A percentile compares a stretch with the other conserved stretches of the same genome.
Evolutionary conservation across 129 eudicot genomes (phyloP).

Genomic region (Pulicaria dysenterica): DNA sequence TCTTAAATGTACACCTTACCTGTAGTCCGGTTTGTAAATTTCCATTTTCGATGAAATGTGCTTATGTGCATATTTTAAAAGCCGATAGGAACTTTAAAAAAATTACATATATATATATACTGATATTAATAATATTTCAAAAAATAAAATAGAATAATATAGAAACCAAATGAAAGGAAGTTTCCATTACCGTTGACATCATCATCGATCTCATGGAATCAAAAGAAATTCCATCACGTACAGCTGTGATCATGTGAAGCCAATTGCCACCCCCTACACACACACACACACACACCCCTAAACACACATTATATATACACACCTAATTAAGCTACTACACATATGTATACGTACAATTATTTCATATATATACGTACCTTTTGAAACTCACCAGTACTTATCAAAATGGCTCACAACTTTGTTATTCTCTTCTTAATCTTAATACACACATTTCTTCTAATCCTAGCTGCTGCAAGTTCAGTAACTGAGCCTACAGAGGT

Average conservation of each 20-base stretch:
- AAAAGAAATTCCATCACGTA: constrained; percentile 33
- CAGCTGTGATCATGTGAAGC: constrained; percentile 22
- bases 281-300: not conserved
- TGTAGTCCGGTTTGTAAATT: too few relatives aligned
- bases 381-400: too few relatives aligned
- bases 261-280: not conserved
- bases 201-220: constrained; percentile 1
- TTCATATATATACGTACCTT: too few relatives aligned
- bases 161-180: constrained; percentile 22
- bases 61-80: too few relatives aligned
- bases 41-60: too few relatives aligned
- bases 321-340: too few relatives aligned
- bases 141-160: not conserved
- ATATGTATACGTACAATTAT: not conserved
- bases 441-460: constrained; percentile 23
- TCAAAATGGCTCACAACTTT: constrained; percentile 32
- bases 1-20: too few relatives aligned
- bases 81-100: too few relatives aligned
- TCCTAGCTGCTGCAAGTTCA: constrained; percentile 5
- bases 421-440: constrained; percentile 36
- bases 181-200: constrained; percentile 31
- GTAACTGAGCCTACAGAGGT: constrained; percentile 16
- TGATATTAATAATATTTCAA: not conserved
- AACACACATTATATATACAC: not conserved
- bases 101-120: too few relatives aligned